These are phyloP conservation scores for Aspergillus puulaauensis DNA, from an alignment of 2,329 filamentous ascomycete species.

Conservation along the genomic window DNA sequence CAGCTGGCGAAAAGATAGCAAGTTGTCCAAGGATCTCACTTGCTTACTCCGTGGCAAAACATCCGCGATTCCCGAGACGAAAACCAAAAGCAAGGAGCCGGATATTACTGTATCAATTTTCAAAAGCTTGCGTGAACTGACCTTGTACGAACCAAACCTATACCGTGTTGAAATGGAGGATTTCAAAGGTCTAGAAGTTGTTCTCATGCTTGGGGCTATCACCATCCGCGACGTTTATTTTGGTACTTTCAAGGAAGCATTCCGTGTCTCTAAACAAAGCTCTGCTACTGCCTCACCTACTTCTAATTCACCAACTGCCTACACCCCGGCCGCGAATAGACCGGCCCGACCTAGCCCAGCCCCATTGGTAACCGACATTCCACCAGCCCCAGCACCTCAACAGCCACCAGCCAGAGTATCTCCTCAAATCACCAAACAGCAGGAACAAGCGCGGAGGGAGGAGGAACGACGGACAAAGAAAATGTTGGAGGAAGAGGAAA, in stretches of 20 bases:
- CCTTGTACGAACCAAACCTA: slow-evolving; percentile 91
- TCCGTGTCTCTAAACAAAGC: slow-evolving; percentile 61
- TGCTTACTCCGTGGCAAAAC: slow-evolving; percentile 82
- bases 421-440: slow-evolving; percentile 28
- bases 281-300: slow-evolving; percentile 4
- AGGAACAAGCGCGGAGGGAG: slow-evolving; percentile 47
- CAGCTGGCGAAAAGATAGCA: slow-evolving; percentile 84
- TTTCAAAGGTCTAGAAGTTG: slow-evolving; percentile 85
- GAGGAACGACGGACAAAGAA: slow-evolving; percentile 54
- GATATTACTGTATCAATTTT: slow-evolving; percentile 95
- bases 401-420: slow-evolving; percentile 2
- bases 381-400: slow-evolving; percentile 1
- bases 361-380: slow-evolving; percentile 3
- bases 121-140: slow-evolving; percentile 72
- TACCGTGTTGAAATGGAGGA: slow-evolving; percentile 90
- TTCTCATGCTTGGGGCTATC: slow-evolving; percentile 62
- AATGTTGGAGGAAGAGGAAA: slow-evolving; percentile 54
- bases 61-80: slow-evolving; percentile 59
- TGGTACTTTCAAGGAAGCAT: slow-evolving; percentile 67
- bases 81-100: slow-evolving; percentile 80
- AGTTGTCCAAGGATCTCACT: slow-evolving; percentile 81
- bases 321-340: slow-evolving; percentile 23
- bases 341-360: slow-evolving; percentile 5
- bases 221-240: slow-evolving; percentile 65
- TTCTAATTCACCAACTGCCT: slow-evolving; percentile 4